Base-by-base conservation (phyloP, 2,329 filamentous ascomycete genomes). In the Hirsutella rhossiliensis region DNA sequence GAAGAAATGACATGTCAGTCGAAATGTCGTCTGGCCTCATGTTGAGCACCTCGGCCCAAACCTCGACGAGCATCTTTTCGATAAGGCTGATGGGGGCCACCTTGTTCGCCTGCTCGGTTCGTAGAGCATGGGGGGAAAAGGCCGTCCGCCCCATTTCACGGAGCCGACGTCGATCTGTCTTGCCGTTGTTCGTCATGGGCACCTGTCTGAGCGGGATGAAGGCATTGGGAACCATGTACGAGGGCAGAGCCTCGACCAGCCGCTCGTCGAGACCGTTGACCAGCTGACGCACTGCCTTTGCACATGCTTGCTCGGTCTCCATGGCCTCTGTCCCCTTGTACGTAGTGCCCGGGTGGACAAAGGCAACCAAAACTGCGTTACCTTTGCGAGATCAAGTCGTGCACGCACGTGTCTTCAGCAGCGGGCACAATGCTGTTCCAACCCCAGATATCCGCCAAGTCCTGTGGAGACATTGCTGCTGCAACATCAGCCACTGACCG, bases 221-320 rank as follows among this genome's bases (percentile, higher is more conserved):
- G 12, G 28, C 58, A 53, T 40, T 48, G 11, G 49, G 46, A n/a
- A 46, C 45, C 42, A 50, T 50, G 32, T 47, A 48, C 11, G 40
- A 36, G 3, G 48, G 48, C 12, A 51, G 32, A 23, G 27, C 30
- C 28, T 44, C 38, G 19, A 17, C 58, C 51, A 31, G 50, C 45
- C 27, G 38, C 27, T 45, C 32, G 34, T 32, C 8, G 19, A 38
- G 13, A 40, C 12, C 19, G 29, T 31, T 11, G 13, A 31, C 29
- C 29, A 31, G 29, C 29, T 31, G 29, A 31, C 29, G 29, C 29
- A 31, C 9, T 31, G 29, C 29, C 13, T 31, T 31, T 31, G 29
- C 29, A 31, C 29, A 31, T 31, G 29, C 29, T 31, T 31, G 11
- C 29, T 31, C 29, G 29, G 29, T 5, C 11, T 31, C 23, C 23